Conservation (phyloP, 306 rosid genomes). For the Cucumis hystrix region DNA sequence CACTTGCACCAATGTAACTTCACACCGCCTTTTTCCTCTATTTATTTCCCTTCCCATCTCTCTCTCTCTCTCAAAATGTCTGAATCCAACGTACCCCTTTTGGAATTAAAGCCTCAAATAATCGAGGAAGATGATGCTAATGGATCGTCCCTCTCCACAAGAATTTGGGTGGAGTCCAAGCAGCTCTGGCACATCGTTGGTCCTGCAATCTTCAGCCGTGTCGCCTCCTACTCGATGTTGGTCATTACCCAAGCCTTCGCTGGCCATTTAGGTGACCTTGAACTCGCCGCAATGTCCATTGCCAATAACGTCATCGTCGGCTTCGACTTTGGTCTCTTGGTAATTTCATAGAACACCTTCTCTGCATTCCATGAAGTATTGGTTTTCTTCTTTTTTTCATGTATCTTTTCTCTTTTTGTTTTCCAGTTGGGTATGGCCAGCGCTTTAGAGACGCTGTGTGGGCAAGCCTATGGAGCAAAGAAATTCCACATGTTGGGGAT, state of each 20-base stretch:
- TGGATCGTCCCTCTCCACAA: background rate
- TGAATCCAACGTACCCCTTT: conserved; percentile 28
- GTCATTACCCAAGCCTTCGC: conserved; percentile 73
- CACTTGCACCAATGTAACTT: background rate
- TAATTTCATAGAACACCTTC: background rate
- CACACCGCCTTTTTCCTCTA: background rate
- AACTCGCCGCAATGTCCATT: conserved; percentile 58
- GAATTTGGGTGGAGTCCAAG: conserved; percentile 44
- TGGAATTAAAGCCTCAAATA: background rate
- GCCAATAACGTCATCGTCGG: conserved; percentile 48
- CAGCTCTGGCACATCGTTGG: conserved; percentile 74
- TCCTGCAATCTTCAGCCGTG: conserved; percentile 53
- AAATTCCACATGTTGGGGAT: conserved; percentile 64
- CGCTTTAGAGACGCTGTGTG: conserved; percentile 68
- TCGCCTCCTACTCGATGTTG: conserved; percentile 34
- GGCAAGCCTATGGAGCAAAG: conserved; percentile 83
- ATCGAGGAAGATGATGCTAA: background rate
- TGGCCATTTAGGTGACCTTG: conserved; percentile 63
- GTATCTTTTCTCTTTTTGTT: background rate
- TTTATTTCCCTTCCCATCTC: background rate
- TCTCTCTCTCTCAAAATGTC: background rate
- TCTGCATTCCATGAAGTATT: background rate
- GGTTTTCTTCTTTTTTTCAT: background rate
- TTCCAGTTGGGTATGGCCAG: conserved; percentile 79
- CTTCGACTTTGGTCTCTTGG: conserved; percentile 63